Base-by-base conservation (phyloP, 164 flowering plant genomes). In the Paratinospora sagittata region DNA sequence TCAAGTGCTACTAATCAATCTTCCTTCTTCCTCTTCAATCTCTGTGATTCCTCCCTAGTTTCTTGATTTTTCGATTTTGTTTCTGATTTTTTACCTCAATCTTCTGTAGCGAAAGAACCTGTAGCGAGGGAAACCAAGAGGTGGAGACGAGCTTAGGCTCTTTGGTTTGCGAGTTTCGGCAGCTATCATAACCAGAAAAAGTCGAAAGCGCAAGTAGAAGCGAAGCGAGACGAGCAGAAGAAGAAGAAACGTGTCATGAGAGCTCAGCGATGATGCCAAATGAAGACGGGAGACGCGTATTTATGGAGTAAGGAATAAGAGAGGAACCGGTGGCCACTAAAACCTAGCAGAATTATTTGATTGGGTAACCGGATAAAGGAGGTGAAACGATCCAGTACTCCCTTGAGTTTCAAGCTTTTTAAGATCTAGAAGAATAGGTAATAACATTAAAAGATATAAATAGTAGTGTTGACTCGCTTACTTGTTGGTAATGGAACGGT, bases 101-200 rank as follows among this genome's bases (percentile, higher is more conserved):
- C 93, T 81, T 17, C 90, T 84, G 83, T 76, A 85, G 0, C 90
- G 90, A 83, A 83, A 76, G 81, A 83, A 86, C 3, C 84, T 62
- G 61, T 65, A 73, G 70, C 84, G 82, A 70, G 93, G 88, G 78
- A 88, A 87, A 58, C 85, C 84, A 86, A 88, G 92, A 82, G 85
- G 81, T 1, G 76, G 65, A 63, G 78, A 73, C 55, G 85, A 84
- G 84, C 76, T 47, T 16, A 9, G 82, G 87, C 91, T 81, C 89
- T 82, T 81, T 52, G 81, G 61, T 73, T 82, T 61, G 79, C 81
- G 74, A 77, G 21, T 9, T 61, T 65, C 30, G 77, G 68, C 66
- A 67, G 74, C 78, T 66, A 77, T 36, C 90, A 88, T 85, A 85
- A 84, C 75, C 81, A 34, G 80, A 69, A 39, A n/a, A n/a, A 23